Conservation (phyloP, 2,329 filamentous ascomycete genomes). For the Didymella pinodella region DNA sequence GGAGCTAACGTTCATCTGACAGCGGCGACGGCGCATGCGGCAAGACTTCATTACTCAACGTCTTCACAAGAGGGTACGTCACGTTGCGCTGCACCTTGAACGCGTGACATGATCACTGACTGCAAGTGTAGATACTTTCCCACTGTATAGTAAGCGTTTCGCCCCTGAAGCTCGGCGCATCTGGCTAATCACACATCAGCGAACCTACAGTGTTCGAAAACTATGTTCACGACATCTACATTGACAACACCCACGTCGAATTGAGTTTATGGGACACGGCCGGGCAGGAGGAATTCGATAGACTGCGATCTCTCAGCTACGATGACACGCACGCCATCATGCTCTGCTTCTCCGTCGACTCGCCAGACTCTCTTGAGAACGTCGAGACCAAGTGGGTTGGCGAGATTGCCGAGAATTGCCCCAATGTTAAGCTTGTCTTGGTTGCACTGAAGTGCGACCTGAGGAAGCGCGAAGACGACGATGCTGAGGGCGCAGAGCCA, state of each 20-base stretch:
- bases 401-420: constrained; percentile 98
- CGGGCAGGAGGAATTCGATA: constrained; percentile 98
- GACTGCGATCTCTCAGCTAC: constrained; percentile 92
- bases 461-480: constrained; percentile 74
- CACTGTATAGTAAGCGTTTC: constrained; percentile 79
- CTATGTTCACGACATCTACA: constrained; percentile 99
- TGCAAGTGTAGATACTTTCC: constrained; percentile 78
- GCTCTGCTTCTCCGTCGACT: constrained; percentile 97
- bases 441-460: constrained; percentile 97
- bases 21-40: constrained; percentile 96
- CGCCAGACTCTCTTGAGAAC: constrained; percentile 95
- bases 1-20: constrained; percentile 33
- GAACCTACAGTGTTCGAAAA: constrained; percentile 98
- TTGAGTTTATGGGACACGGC: constrained; percentile 98
- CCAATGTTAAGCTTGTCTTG: constrained; percentile 90
- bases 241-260: constrained; percentile 96
- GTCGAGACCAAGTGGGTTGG: constrained; percentile 98
- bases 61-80: constrained; percentile 93
- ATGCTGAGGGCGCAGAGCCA: constrained; percentile 58
- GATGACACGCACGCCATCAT: constrained; percentile 98
- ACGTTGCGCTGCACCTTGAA: neutral
- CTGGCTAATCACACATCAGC: constrained; percentile 52
- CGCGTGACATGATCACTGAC: constrained; percentile 7
- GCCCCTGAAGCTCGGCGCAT: constrained; percentile 21
- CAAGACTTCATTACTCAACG: constrained; percentile 96